These are phyloP conservation scores for Sarcodon aspratus DNA, from an alignment of 768 basidiomycete species.

Conservation along the genomic window DNA sequence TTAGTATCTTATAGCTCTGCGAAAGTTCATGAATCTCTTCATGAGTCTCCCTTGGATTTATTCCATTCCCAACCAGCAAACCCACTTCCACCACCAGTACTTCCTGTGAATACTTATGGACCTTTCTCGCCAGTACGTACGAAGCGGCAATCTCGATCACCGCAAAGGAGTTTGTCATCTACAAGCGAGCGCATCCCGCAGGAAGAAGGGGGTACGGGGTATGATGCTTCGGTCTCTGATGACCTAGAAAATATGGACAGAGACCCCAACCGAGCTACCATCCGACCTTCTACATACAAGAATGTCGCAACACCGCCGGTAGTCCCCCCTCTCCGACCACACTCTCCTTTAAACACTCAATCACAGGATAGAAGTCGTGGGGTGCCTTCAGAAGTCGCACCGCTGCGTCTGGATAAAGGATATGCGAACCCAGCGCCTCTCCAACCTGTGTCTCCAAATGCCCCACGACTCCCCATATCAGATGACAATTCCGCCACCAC, in stretches of 20 bases:
- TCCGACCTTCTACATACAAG: conserved; percentile 27
- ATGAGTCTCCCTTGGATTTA: conserved; percentile 19
- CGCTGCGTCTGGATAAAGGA: conserved; percentile 1
- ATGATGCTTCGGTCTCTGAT: conserved; percentile 48
- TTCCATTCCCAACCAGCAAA: conserved; percentile 21
- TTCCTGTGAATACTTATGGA: conserved; percentile 21
- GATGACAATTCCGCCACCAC: conserved; percentile 11
- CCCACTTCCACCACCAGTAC: conserved; percentile 43
- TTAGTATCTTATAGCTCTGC: conserved; percentile 61
- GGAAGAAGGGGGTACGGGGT: conserved; percentile 40
- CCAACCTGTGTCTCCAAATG: not conserved
- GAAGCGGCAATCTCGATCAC: conserved; percentile 38
- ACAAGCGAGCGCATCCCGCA: conserved; percentile 45
- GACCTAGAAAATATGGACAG: conserved; percentile 53
- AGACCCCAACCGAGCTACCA: conserved; percentile 28
- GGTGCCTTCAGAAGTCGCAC: not conserved
- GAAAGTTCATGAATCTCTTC: conserved; percentile 41
- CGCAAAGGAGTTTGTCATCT: conserved; percentile 65
- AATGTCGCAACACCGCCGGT: conserved; percentile 18
- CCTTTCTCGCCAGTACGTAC: conserved; percentile 36
- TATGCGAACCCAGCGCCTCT: not conserved
- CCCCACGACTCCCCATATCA: conserved; percentile 2
- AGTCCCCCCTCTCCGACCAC: conserved; percentile 7
- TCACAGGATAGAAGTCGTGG: not conserved
- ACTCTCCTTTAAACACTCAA: conserved; percentile 6